phyloP scores from a whole-genome alignment of 352 stramenopile genomes.

The Pythium dissotocum region DNA sequence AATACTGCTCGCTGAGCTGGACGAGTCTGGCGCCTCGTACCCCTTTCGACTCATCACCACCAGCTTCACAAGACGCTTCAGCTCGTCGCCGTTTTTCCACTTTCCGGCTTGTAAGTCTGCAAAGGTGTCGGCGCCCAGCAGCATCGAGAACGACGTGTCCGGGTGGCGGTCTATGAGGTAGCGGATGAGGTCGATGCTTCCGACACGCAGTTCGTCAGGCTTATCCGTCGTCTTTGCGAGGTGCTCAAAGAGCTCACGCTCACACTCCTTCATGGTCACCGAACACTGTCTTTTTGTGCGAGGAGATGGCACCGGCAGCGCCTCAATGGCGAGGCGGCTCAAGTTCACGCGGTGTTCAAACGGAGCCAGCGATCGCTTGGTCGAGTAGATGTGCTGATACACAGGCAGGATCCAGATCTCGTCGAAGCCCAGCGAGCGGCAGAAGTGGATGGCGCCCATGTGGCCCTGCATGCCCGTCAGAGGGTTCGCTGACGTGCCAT shows the following conservation, averaged over 20 bases:
- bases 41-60: slow-evolving; percentile 75
- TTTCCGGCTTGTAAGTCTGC: slow-evolving; percentile 78
- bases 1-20: neutral
- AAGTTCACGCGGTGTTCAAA: slow-evolving; percentile 79
- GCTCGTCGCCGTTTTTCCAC: slow-evolving; percentile 83
- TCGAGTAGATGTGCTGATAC: slow-evolving; percentile 88
- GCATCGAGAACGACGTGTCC: slow-evolving; percentile 65
- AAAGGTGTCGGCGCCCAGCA: slow-evolving; percentile 85
- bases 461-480: slow-evolving; percentile 69
- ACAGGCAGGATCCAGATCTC: slow-evolving; percentile 90
- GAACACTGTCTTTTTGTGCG: slow-evolving; percentile 8
- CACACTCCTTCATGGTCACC: slow-evolving; percentile 58
- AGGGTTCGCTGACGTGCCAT: slow-evolving; percentile 86
- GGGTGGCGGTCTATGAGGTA: slow-evolving; percentile 48
- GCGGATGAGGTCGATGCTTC: slow-evolving; percentile 74
- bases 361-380: slow-evolving; percentile 69
- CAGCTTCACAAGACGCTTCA: slow-evolving; percentile 64
- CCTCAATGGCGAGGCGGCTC: slow-evolving; percentile 57
- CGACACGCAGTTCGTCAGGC: slow-evolving; percentile 45
- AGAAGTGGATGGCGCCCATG: slow-evolving; percentile 78
- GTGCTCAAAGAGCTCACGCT: slow-evolving; percentile 70
- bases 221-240: slow-evolving; percentile 28
- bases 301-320: slow-evolving; percentile 24
- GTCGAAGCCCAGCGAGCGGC: slow-evolving; percentile 55
- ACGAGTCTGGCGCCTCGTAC: slow-evolving; percentile 31